These are phyloP conservation scores for Cercis canadensis DNA, from an alignment of 306 rosid genomes.

Conservation along the genomic window DNA sequence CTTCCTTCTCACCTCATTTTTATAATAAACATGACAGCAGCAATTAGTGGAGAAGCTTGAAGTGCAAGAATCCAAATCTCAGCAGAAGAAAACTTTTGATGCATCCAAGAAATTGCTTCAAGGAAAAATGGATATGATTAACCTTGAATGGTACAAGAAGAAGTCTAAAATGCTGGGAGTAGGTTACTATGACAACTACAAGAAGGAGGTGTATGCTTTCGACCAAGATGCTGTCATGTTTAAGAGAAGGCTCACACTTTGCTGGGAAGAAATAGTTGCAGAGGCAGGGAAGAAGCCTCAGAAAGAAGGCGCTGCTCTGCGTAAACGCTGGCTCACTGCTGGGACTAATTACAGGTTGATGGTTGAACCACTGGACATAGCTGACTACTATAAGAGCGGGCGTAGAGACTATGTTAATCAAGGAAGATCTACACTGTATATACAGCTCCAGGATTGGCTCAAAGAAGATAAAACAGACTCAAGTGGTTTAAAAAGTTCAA, in stretches of 20 bases:
- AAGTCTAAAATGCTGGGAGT: neutral
- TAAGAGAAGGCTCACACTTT: slow-evolving; percentile 43
- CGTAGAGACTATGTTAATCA: slow-evolving; percentile 14
- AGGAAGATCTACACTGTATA: slow-evolving; percentile 49
- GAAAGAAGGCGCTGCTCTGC: slow-evolving; percentile 38
- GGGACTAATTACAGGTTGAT: slow-evolving; percentile 67
- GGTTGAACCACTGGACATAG: slow-evolving; percentile 72
- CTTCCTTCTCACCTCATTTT: no score
- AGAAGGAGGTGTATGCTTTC: neutral
- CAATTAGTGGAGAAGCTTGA: slow-evolving; percentile 23
- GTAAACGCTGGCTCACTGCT: slow-evolving; percentile 44
- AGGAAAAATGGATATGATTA: slow-evolving; percentile 51
- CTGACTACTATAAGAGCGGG: slow-evolving; percentile 45
- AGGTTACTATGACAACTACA: slow-evolving; percentile 75
- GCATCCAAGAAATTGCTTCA: slow-evolving; percentile 42
- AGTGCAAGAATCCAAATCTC: neutral
- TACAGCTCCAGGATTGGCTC: slow-evolving; percentile 52
- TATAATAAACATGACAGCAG: slow-evolving; percentile 1
- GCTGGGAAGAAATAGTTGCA: slow-evolving; percentile 58
- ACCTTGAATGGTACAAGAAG: slow-evolving; percentile 72
- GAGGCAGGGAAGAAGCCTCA: slow-evolving; percentile 59
- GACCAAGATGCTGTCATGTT: slow-evolving; percentile 31
- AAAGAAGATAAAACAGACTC: neutral
- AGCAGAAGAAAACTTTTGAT: slow-evolving; percentile 12
- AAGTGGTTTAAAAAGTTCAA: neutral